Evolutionary conservation across 805 yeast genomes (phyloP).

Genomic region (Starmerella powellii): DNA sequence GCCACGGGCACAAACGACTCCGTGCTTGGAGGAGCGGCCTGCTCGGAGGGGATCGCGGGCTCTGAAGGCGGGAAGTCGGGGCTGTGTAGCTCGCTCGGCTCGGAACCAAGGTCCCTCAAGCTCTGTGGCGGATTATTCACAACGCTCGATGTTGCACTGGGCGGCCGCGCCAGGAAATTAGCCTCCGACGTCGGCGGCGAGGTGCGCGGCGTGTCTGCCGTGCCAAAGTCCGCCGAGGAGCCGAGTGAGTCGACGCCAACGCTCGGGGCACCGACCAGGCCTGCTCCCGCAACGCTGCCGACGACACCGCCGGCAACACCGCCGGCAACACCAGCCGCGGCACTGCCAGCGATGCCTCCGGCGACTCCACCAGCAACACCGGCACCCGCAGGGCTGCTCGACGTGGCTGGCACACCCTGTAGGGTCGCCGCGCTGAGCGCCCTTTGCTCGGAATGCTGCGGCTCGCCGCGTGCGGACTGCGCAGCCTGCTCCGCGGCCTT

Average conservation of each 20-base stretch:
- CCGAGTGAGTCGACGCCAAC: neutral
- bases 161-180: slow-evolving; percentile 42
- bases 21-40: neutral
- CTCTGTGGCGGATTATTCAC: slow-evolving; percentile 86
- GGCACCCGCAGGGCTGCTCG: neutral
- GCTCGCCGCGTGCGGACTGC: too few species aligned
- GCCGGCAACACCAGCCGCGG: too few species aligned
- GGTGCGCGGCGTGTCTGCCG: slow-evolving; percentile 13
- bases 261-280: too few species aligned
- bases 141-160: slow-evolving; percentile 78
- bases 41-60: neutral
- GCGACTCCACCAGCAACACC: neutral
- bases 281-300: too few species aligned
- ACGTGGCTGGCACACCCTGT: too few species aligned
- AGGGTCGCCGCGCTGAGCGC: too few species aligned
- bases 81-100: slow-evolving; percentile 27
- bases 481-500: slow-evolving; percentile 1
- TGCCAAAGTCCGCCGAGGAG: slow-evolving; percentile 4
- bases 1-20: slow-evolving; percentile 30
- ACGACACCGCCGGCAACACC: too few species aligned
- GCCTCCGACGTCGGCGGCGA: slow-evolving; percentile 17
- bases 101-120: slow-evolving; percentile 49
- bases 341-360: neutral
- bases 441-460: too few species aligned
- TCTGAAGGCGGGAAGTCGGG: slow-evolving; percentile 16